phyloP scores from a whole-genome alignment of 202 grass and related monocot species.

The Digitaria exilis region DNA sequence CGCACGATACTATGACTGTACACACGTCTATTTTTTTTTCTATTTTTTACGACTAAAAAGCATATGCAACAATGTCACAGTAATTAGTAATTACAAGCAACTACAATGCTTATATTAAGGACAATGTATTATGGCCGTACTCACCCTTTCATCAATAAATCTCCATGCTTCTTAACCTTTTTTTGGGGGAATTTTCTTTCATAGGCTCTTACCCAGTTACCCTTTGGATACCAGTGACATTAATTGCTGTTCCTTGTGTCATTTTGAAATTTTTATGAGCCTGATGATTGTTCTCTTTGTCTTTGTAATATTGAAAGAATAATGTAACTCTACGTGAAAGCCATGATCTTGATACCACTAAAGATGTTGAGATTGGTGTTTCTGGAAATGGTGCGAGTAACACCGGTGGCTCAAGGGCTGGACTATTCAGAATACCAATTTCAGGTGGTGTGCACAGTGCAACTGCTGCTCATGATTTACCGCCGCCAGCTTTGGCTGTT shows the following conservation, averaged over 20 bases:
- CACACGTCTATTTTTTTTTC: neutral
- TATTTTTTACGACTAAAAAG: neutral
- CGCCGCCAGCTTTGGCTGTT: slow-evolving; percentile 72
- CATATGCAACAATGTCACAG: neutral
- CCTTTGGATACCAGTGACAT: neutral
- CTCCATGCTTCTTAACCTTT: neutral
- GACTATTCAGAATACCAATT: slow-evolving; percentile 78
- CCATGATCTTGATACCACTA: neutral
- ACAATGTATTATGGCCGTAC: neutral
- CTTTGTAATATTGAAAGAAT: slow-evolving; percentile 37
- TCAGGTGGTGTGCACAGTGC: slow-evolving; percentile 84
- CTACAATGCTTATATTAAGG: neutral
- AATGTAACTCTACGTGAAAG: slow-evolving; percentile 14
- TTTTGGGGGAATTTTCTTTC: neutral
- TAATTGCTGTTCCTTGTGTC: neutral
- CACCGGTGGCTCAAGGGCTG: slow-evolving; percentile 55
- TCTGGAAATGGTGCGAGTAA: slow-evolving; percentile 32
- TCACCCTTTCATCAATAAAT: neutral
- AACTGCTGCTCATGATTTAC: slow-evolving; percentile 79
- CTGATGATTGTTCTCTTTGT: slow-evolving; percentile 5
- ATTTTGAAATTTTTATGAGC: neutral
- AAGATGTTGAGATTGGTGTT: slow-evolving; percentile 1
- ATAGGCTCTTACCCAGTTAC: neutral
- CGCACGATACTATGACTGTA: neutral
- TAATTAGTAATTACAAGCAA: neutral